Conservation (phyloP, 2,329 filamentous ascomycete species). For the Aspergillus caelatus region DNA sequence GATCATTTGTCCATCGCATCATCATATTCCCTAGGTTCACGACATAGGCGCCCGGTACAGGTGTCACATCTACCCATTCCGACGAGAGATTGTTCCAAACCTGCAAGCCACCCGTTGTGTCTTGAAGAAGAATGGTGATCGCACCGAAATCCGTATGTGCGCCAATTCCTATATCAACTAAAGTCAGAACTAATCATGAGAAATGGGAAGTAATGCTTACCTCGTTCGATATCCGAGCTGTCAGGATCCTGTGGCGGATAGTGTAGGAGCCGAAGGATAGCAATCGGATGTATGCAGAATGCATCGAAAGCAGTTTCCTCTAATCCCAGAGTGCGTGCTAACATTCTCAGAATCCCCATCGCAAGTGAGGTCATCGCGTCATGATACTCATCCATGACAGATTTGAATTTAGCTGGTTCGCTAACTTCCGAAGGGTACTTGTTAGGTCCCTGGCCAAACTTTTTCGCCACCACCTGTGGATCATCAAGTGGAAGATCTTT, state of each 20-base stretch:
- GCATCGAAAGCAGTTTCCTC: conserved; percentile 22
- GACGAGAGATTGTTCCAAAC: conserved; percentile 26
- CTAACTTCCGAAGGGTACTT: not conserved
- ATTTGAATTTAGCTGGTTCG: not conserved
- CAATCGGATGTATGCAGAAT: conserved; percentile 29
- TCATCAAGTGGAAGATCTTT: not conserved
- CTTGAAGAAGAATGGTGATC: conserved; percentile 37
- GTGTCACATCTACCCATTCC: conserved; percentile 30
- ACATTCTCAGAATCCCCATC: not conserved
- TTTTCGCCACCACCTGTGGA: not conserved
- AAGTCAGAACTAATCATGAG: not conserved
- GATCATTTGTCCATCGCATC: conserved; percentile 33
- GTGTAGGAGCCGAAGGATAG: conserved; percentile 29
- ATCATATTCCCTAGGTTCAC: conserved; percentile 37
- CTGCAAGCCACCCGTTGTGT: conserved; percentile 30
- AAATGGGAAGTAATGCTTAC: not conserved
- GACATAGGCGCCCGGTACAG: conserved; percentile 28
- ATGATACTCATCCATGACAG: not conserved
- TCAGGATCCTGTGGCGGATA: conserved; percentile 31
- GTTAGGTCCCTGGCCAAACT: not conserved
- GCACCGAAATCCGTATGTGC: conserved; percentile 38
- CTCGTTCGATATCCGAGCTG: conserved; percentile 20
- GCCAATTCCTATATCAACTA: conserved; percentile 24
- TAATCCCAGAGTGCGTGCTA: not conserved
- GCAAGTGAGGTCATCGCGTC: not conserved